phyloP scores from a whole-genome alignment of 345 rosid genomes.

The Iberis pinnata region DNA sequence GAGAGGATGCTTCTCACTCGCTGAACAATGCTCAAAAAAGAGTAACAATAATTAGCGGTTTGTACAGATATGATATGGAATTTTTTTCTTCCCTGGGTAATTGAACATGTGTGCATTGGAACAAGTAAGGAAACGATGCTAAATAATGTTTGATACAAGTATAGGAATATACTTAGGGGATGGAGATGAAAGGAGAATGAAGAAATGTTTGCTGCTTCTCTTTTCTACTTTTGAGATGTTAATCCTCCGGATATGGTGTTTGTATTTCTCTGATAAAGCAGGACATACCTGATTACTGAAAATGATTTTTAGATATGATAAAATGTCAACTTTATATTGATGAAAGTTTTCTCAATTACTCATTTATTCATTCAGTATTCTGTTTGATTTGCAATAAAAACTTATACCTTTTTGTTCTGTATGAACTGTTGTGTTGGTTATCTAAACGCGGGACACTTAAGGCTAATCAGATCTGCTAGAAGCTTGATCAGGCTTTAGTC shows the following conservation, averaged over 20 bases:
- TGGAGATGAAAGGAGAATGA: constrained; percentile 6
- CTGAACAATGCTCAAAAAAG: constrained; percentile 18
- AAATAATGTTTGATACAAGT: constrained; percentile 19
- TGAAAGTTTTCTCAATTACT: constrained; percentile 1
- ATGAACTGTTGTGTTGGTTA: too few relatives aligned
- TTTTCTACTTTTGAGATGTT: constrained; percentile 3
- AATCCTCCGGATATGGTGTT: constrained; percentile 5
- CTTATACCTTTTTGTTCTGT: too few relatives aligned
- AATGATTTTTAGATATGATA: constrained; percentile 3
- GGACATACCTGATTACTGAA: neutral
- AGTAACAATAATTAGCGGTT: constrained; percentile 6
- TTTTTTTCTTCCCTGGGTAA: neutral
- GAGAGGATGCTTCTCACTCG: constrained; percentile 40
- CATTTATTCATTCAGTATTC: neutral
- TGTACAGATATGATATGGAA: constrained; percentile 23
- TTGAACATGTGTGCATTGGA: neutral
- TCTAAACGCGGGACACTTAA: too few relatives aligned
- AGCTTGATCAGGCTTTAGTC: too few relatives aligned
- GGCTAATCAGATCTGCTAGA: too few relatives aligned
- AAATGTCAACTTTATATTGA: constrained; percentile 6
- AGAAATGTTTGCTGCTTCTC: constrained; percentile 18
- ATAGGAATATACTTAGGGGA: constrained; percentile 11
- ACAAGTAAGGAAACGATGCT: constrained; percentile 3
- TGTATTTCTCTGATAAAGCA: neutral
- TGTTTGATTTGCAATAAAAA: constrained; percentile 12